Evolutionary conservation across 2,329 filamentous ascomycete genomes (phyloP).

Genomic region (Xylariales sp.): DNA sequence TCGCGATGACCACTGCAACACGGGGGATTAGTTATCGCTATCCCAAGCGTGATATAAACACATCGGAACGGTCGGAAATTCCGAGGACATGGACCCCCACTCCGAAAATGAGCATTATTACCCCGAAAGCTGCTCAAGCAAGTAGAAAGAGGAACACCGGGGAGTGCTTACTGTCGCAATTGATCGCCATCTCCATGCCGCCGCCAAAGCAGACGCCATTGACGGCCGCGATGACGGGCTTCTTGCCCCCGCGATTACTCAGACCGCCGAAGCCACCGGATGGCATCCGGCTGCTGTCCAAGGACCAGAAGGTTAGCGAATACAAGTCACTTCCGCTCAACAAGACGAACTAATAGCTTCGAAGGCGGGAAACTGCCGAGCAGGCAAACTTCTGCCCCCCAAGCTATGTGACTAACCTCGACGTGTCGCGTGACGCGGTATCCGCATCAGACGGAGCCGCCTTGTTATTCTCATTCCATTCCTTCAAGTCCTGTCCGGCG

Average conservation of each 20-base stretch:
- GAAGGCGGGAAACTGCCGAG: no score
- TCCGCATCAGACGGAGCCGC: not conserved
- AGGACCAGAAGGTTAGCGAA: no score
- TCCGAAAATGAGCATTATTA: not conserved
- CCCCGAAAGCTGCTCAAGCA: no score
- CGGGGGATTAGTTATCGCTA: not conserved
- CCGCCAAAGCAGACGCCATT: slow-evolving; percentile 81
- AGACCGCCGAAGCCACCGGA: slow-evolving; percentile 72
- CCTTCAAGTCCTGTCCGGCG: slow-evolving; percentile 75
- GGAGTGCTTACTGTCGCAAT: slow-evolving; percentile 64
- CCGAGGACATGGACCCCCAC: no score
- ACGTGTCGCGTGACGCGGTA: slow-evolving; percentile 19
- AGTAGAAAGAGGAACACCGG: not conserved
- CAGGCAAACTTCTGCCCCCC: no score
- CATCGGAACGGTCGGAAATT: no score
- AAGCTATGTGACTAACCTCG: slow-evolving; percentile 20
- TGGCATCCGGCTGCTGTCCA: slow-evolving; percentile 48
- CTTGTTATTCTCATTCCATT: slow-evolving; percentile 61
- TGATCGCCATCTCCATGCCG: slow-evolving; percentile 80
- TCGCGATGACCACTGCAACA: slow-evolving; percentile 69
- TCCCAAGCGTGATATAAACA: not conserved
- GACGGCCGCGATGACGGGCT: slow-evolving; percentile 81
- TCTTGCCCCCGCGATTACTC: slow-evolving; percentile 74
- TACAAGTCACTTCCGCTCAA: no score
- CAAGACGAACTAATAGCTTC: no score